A percentile compares a stretch with the other conserved stretches of the same genome.
These are phyloP conservation scores for Plasmopara viticola DNA, from an alignment of 352 stramenopile genomes.

Conservation along the genomic window DNA sequence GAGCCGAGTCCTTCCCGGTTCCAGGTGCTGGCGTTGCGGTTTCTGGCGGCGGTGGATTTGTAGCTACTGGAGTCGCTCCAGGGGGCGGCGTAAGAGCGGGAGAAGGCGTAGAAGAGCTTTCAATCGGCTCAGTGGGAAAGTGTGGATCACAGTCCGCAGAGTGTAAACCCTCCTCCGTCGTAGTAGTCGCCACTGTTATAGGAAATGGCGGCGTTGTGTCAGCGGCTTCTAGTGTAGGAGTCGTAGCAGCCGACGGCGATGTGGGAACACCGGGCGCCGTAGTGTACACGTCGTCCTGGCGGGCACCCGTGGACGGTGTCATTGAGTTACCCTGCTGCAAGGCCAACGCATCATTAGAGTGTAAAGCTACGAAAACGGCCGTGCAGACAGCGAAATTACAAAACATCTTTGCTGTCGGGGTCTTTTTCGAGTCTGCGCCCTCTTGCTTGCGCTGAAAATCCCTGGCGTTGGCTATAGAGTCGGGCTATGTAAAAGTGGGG, in stretches of 20 bases:
- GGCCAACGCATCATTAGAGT: conserved; percentile 26
- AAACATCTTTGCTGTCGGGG: conserved; percentile 35
- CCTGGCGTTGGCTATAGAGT: conserved; percentile 15
- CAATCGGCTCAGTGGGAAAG: conserved; percentile 25
- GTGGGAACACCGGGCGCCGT: conserved; percentile 1
- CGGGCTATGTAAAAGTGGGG: conserved; percentile 21
- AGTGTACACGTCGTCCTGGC: conserved; percentile 21
- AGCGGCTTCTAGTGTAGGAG: not conserved
- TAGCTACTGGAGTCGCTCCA: conserved; percentile 9
- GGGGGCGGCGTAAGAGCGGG: conserved; percentile 4
- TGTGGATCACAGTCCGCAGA: conserved; percentile 28
- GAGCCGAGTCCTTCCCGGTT: conserved; percentile 9
- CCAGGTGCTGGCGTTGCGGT: conserved; percentile 5
- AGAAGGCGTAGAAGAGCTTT: conserved; percentile 7
- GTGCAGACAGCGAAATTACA: conserved; percentile 31
- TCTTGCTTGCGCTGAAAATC: not conserved
- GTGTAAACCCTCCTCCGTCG: conserved; percentile 13
- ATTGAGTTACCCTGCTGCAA: conserved; percentile 16
- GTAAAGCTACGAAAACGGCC: conserved; percentile 36
- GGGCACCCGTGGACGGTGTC: conserved; percentile 7
- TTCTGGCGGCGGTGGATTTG: conserved; percentile 8
- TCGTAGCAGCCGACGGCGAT: not conserved
- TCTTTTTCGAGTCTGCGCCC: conserved; percentile 33
- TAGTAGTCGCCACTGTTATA: not conserved
- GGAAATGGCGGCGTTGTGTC: not conserved